These are phyloP conservation scores for Bolboschoenus planiculmis DNA, from an alignment of 176 grass and related monocot species.

Conservation along the genomic window DNA sequence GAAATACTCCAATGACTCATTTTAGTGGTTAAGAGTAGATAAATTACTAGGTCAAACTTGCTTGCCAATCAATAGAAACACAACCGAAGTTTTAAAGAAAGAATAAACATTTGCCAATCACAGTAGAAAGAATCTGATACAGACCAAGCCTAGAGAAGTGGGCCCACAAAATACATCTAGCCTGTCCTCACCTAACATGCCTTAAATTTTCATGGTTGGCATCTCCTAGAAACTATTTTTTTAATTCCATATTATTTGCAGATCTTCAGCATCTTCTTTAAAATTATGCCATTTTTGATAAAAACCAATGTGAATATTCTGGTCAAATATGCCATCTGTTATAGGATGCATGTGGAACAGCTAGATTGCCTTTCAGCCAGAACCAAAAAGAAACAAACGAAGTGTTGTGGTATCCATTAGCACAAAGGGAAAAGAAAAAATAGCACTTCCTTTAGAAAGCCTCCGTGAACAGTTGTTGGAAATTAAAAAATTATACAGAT, in stretches of 20 bases:
- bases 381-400: neutral
- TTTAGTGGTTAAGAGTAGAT: neutral
- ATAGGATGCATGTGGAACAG: slow-evolving; percentile 18
- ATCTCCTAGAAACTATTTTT: neutral
- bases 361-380: neutral
- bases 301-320: slow-evolving; percentile 7
- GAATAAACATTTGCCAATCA: neutral
- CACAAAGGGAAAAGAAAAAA: neutral
- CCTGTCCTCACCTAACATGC: neutral
- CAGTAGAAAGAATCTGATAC: neutral
- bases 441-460: neutral
- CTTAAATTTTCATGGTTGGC: neutral
- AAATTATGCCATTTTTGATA: neutral
- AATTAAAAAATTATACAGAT: neutral
- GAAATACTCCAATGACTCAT: neutral
- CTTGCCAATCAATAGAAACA: neutral
- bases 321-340: neutral
- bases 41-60: neutral
- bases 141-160: neutral
- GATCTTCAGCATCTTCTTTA: neutral
- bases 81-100: neutral
- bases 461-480: neutral
- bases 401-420: neutral
- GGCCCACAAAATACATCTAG: neutral
- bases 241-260: neutral